These are phyloP conservation scores for Penicillium corylophilum DNA, from an alignment of 2,329 filamentous ascomycete genomes.

Conservation along the genomic window DNA sequence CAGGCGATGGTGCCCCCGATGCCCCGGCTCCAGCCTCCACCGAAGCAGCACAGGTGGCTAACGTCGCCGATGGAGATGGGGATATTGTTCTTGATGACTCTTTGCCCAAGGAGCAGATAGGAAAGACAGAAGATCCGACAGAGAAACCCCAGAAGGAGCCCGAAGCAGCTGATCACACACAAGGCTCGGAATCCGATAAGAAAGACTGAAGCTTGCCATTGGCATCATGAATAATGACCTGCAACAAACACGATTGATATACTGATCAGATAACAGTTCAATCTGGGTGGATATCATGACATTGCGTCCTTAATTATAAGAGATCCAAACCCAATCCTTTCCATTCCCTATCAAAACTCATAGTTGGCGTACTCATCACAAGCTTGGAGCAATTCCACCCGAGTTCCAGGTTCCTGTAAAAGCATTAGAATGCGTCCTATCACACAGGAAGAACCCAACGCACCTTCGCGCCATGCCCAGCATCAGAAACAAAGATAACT, in stretches of 20 bases:
- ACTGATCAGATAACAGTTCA: not conserved
- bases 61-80: slow-evolving; percentile 30
- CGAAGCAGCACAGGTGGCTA: slow-evolving; percentile 7
- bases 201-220: slow-evolving; percentile 14
- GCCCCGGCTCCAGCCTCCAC: slow-evolving; percentile 8
- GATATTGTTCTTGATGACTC: slow-evolving; percentile 41
- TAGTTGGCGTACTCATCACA: slow-evolving; percentile 6
- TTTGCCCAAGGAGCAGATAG: slow-evolving; percentile 18
- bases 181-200: slow-evolving; percentile 13
- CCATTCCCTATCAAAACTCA: slow-evolving; percentile 1
- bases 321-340: not conserved
- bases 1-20: slow-evolving; percentile 4
- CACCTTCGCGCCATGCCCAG: slow-evolving; percentile 33
- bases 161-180: slow-evolving; percentile 1
- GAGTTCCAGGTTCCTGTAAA: slow-evolving; percentile 10
- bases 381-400: slow-evolving; percentile 1
- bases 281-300: slow-evolving; percentile 26
- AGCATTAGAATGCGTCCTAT: not conserved
- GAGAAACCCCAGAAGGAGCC: slow-evolving; percentile 2
- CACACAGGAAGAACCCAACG: not conserved
- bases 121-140: slow-evolving; percentile 12
- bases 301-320: not conserved
- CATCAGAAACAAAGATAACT: slow-evolving; percentile 33
- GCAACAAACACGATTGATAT: slow-evolving; percentile 13
- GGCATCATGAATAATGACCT: slow-evolving; percentile 26